phyloP scores from a whole-genome alignment of 257 asterid genomes.

The Solanum ossicruentum region DNA sequence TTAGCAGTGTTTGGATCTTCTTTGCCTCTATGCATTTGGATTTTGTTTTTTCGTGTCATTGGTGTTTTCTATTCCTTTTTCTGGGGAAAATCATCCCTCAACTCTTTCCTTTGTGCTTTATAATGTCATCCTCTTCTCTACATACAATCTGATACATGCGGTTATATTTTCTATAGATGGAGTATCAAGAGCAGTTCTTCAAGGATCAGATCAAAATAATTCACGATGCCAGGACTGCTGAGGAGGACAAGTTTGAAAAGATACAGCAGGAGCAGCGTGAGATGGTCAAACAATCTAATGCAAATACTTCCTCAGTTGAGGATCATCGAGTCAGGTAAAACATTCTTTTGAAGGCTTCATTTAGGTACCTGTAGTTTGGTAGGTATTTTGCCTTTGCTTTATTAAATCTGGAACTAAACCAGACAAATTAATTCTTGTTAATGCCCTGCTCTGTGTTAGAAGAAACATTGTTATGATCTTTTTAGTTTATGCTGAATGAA shows the following conservation, averaged over 20 bases:
- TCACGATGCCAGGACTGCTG: not conserved
- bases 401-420: not conserved
- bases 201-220: not conserved
- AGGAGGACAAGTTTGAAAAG: not conserved
- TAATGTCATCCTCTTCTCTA: not conserved
- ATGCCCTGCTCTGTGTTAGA: not conserved
- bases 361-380: not conserved
- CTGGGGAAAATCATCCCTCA: not conserved
- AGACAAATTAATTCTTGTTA: not conserved
- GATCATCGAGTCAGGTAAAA: not conserved
- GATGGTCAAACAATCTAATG: not conserved
- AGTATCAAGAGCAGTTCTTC: not conserved
- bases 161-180: not conserved
- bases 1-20: not conserved
- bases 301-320: not conserved
- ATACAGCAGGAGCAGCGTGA: not conserved
- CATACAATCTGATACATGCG: not conserved
- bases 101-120: not conserved
- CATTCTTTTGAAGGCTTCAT: not conserved
- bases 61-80: not conserved
- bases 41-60: not conserved
- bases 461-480: not conserved
- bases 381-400: not conserved
- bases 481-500: not conserved
- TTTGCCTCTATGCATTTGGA: not conserved